Conservation (phyloP, 2,329 filamentous ascomycete genomes). For the Cryoendolithus antarcticus region DNA sequence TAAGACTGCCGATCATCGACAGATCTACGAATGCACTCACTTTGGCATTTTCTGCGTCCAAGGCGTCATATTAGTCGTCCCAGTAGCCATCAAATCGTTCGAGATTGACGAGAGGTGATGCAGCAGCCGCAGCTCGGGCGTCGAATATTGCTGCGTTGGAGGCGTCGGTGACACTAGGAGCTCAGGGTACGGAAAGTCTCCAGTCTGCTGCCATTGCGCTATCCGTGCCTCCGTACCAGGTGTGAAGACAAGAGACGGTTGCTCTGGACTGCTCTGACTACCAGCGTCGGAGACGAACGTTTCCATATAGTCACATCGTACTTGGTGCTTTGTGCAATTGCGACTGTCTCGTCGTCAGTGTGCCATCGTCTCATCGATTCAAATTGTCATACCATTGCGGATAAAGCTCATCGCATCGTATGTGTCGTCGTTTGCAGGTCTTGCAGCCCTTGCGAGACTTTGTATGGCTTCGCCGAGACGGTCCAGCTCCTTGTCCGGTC, state of each 20-base stretch:
- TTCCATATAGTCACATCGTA: conserved; percentile 96
- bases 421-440: conserved; percentile 94
- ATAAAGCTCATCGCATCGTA: conserved; percentile 93
- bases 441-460: conserved; percentile 98
- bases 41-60: conserved; percentile 90
- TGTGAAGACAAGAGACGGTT: conserved; percentile 65
- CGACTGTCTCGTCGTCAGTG: conserved; percentile 43
- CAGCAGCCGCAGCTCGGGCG: conserved; percentile 74
- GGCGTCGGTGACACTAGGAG: conserved; percentile 65
- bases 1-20: too few relatives aligned
- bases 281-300: conserved; percentile 54
- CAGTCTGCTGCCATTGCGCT: conserved; percentile 70
- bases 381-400: conserved; percentile 74
- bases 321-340: conserved; percentile 98
- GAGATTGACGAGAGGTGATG: conserved; percentile 83
- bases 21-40: too few relatives aligned
- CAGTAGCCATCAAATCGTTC: conserved; percentile 64
- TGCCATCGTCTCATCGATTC: background rate
- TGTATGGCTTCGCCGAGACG: conserved; percentile 83
- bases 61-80: conserved; percentile 65
- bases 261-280: conserved; percentile 39
- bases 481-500: conserved; percentile 90
- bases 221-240: conserved; percentile 73
- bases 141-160: conserved; percentile 58
- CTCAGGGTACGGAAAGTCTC: conserved; percentile 73